phyloP scores from a whole-genome alignment of 1,284 basidiomycete genomes.

The Ceratobasidium sp. region DNA sequence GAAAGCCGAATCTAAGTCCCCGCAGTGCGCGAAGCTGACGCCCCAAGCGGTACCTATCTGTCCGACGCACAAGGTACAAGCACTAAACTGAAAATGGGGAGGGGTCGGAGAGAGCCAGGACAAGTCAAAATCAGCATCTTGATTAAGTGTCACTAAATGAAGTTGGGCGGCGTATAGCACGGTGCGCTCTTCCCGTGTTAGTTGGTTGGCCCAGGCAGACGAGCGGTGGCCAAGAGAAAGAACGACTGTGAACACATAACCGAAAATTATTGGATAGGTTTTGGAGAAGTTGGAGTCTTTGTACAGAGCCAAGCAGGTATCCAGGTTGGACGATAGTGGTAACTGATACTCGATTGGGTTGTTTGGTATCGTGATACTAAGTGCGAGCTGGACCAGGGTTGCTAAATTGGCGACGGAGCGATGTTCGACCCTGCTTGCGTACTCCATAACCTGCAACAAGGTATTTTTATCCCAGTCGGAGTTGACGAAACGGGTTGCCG shows the following conservation, averaged over 20 bases:
- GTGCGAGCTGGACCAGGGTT: neutral
- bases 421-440: too few species aligned
- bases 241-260: neutral
- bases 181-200: conserved; percentile 13
- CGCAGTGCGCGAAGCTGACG: neutral
- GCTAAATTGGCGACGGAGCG: neutral
- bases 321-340: neutral
- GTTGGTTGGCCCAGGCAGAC: neutral
- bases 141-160: neutral
- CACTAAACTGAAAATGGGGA: neutral
- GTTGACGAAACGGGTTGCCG: neutral
- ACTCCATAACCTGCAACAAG: neutral
- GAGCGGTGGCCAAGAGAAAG: conserved; percentile 12
- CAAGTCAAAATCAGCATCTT: neutral
- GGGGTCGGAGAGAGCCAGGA: neutral
- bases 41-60: neutral
- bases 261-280: neutral
- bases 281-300: neutral
- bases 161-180: conserved; percentile 13
- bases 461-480: neutral
- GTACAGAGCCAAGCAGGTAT: neutral
- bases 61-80: neutral
- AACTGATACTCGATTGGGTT: neutral
- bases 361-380: neutral
- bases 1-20: conserved; percentile 2